Evolutionary conservation across 1,284 basidiomycete genomes (phyloP).

Genomic region (Malassezia restricta): DNA sequence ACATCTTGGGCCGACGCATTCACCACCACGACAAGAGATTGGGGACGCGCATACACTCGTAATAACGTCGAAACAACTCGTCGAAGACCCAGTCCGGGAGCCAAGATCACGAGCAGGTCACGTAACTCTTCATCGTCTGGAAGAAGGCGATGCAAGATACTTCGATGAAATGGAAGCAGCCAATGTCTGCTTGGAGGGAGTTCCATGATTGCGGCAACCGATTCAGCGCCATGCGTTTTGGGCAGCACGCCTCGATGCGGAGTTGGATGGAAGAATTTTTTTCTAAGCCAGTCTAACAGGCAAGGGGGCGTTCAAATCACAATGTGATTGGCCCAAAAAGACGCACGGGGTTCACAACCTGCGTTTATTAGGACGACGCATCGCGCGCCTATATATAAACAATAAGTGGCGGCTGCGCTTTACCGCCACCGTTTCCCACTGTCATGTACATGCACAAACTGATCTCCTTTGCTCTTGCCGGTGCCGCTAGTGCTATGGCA

Average conservation of each 20-base stretch:
- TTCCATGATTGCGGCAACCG: not conserved
- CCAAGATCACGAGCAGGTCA: constrained; percentile 50
- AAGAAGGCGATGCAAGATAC: constrained; percentile 33
- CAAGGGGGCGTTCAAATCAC: too few species aligned
- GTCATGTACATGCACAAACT: too few species aligned
- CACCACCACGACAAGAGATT: constrained; percentile 65
- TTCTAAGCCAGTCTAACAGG: too few species aligned
- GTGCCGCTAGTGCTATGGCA: not conserved
- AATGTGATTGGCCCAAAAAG: too few species aligned
- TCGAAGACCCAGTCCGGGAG: constrained; percentile 36
- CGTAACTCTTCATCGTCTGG: constrained; percentile 33
- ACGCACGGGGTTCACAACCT: too few species aligned
- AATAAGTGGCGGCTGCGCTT: too few species aligned
- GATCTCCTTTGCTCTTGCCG: too few species aligned
- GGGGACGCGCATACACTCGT: constrained; percentile 78
- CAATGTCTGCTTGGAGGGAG: constrained; percentile 5
- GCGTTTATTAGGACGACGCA: too few species aligned
- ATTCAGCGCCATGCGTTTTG: not conserved
- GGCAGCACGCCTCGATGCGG: not conserved
- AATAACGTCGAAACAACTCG: constrained; percentile 34
- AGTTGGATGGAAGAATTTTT: too few species aligned
- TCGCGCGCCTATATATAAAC: too few species aligned
- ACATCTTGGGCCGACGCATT: constrained; percentile 81
- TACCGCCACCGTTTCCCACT: too few species aligned
- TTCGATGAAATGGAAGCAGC: constrained; percentile 37